phyloP scores from a whole-genome alignment of 2,329 filamentous ascomycete genomes.

The Achaetomium macrosporum region DNA sequence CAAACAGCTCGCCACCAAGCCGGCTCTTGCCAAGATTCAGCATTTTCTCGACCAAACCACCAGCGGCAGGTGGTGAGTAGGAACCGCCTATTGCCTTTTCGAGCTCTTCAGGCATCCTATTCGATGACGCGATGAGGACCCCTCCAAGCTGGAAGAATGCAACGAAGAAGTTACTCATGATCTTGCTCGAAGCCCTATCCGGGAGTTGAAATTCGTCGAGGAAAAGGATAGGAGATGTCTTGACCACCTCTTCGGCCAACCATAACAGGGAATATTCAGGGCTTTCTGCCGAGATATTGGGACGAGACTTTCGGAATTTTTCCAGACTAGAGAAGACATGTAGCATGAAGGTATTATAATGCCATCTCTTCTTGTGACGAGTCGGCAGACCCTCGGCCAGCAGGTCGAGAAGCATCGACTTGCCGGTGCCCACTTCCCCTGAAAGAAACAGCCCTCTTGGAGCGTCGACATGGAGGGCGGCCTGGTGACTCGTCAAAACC shows the following conservation, averaged over 20 bases:
- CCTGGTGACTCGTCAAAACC: slow-evolving; percentile 64
- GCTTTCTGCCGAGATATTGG: slow-evolving; percentile 22
- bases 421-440: slow-evolving; percentile 76
- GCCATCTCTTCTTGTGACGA: slow-evolving; percentile 66
- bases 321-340: slow-evolving; percentile 70
- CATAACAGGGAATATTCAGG: slow-evolving; percentile 63
- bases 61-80: slow-evolving; percentile 52
- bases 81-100: slow-evolving; percentile 68
- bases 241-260: slow-evolving; percentile 69
- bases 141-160: slow-evolving; percentile 77
- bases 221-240: slow-evolving; percentile 70
- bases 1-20: slow-evolving; percentile 45
- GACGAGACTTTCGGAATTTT: slow-evolving; percentile 44
- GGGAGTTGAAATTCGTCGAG: slow-evolving; percentile 80
- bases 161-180: slow-evolving; percentile 71
- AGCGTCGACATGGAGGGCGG: slow-evolving; percentile 64
- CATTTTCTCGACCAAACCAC: slow-evolving; percentile 45
- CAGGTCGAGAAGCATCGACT: slow-evolving; percentile 78
- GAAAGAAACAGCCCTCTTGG: slow-evolving; percentile 71
- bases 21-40: slow-evolving; percentile 37
- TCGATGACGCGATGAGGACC: slow-evolving; percentile 73
- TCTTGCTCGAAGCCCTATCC: slow-evolving; percentile 70
- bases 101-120: slow-evolving; percentile 77
- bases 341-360: slow-evolving; percentile 84
- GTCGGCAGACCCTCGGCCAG: slow-evolving; percentile 74